Percentiles rank a stretch among this genome's conserved stretches.
phyloP scores from a whole-genome alignment of 257 asterid species.

The Paraleonurus japonicus region DNA sequence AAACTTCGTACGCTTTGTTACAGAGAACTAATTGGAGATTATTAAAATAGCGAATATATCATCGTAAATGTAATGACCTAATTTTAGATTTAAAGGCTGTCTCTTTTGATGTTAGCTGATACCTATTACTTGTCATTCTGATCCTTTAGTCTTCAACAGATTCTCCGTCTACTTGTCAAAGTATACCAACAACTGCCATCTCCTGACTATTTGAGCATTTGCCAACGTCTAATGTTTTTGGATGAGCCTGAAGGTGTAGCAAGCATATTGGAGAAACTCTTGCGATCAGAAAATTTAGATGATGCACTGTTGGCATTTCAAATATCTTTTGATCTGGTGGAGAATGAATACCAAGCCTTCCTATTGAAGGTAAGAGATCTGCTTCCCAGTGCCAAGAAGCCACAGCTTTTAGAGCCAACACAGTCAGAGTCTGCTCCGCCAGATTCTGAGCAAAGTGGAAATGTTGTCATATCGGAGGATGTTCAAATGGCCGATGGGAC shows the following conservation, averaged over 20 bases:
- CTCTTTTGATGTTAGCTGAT: not conserved
- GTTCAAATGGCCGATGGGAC: constrained; percentile 65
- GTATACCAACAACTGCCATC: constrained; percentile 78
- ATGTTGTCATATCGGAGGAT: constrained; percentile 48
- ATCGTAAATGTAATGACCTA: not conserved
- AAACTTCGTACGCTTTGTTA: not conserved
- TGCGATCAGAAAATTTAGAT: constrained; percentile 65
- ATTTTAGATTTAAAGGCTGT: not conserved
- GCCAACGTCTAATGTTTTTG: constrained; percentile 94
- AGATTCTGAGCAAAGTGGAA: constrained; percentile 40
- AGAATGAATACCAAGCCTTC: constrained; percentile 90
- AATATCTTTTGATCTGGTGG: constrained; percentile 89
- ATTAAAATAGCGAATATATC: not conserved
- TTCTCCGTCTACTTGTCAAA: constrained; percentile 79
- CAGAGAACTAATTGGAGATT: not conserved
- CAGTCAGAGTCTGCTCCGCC: constrained; percentile 49
- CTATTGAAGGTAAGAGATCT: constrained; percentile 73
- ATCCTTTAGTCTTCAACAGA: constrained; percentile 34
- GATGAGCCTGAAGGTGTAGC: constrained; percentile 84
- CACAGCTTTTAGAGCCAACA: constrained; percentile 42
- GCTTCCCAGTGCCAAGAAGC: constrained; percentile 60
- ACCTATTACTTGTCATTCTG: constrained; percentile 5
- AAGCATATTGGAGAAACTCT: constrained; percentile 71
- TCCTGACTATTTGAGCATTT: constrained; percentile 93
- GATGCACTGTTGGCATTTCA: constrained; percentile 91